Evolutionary conservation across 2,329 filamentous ascomycete species (phyloP).

Genomic region (Phialophora chinensis): DNA sequence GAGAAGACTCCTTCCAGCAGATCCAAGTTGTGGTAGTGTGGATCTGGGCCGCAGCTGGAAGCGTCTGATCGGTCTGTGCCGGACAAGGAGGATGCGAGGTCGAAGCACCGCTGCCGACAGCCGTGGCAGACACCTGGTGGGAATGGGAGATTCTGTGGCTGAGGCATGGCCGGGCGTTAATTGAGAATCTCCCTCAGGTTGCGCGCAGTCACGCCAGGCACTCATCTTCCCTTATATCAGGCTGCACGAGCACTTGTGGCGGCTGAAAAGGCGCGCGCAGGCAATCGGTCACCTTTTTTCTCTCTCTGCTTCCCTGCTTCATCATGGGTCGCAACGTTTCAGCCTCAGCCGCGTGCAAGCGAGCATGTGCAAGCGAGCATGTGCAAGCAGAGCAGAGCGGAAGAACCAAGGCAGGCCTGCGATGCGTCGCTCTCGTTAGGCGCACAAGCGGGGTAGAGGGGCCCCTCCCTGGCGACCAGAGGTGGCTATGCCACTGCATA

Average conservation of each 20-base stretch:
- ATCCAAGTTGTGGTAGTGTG: not conserved
- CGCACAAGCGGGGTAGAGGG: slow-evolving; percentile 3
- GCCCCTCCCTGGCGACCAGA: too few relatives aligned
- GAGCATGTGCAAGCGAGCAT: slow-evolving; percentile 1
- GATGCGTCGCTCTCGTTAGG: not conserved
- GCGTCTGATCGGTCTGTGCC: not conserved
- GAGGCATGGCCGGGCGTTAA: not conserved
- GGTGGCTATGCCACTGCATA: not conserved
- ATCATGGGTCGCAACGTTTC: not conserved
- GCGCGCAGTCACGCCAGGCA: slow-evolving; percentile 4
- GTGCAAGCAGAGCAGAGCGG: not conserved
- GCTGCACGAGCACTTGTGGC: not conserved
- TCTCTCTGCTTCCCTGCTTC: not conserved
- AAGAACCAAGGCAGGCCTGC: not conserved
- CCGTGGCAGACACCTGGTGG: not conserved
- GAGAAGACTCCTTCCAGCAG: slow-evolving; percentile 4
- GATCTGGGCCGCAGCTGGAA: not conserved
- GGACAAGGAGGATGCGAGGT: slow-evolving; percentile 1
- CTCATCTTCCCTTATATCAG: slow-evolving; percentile 4
- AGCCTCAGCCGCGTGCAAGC: slow-evolving; percentile 7
- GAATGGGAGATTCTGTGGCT: not conserved
- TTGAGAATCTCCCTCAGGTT: not conserved
- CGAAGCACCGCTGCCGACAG: slow-evolving; percentile 5
- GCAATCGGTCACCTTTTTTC: not conserved
- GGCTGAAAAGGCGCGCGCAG: not conserved